Conservation (phyloP, 331 rosid genomes). For the Quercus lobata region DNA sequence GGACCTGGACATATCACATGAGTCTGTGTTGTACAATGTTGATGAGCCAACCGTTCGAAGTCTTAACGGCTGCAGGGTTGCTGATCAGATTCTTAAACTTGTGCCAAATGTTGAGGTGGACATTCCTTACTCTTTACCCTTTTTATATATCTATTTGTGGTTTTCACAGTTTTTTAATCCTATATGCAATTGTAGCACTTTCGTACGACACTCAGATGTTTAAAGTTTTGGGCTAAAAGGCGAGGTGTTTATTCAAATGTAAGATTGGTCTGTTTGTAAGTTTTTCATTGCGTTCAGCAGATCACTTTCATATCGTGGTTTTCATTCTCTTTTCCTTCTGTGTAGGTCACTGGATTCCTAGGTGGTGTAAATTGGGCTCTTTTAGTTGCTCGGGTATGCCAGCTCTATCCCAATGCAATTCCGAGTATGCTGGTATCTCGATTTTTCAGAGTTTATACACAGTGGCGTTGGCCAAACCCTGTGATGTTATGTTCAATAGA, state of each 20-base stretch:
- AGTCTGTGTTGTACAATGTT: constrained; percentile 64
- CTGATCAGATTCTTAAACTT: constrained; percentile 96
- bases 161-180: constrained; percentile 16
- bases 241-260: constrained; percentile 99
- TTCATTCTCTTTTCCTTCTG: constrained; percentile 10
- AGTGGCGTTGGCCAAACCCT: constrained; percentile 99
- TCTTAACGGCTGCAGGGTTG: constrained; percentile 97
- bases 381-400: constrained; percentile 93
- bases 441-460: constrained; percentile 95
- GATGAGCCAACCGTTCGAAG: constrained; percentile 97
- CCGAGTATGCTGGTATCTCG: constrained; percentile 96
- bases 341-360: constrained; percentile 96
- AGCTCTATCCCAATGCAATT: constrained; percentile 95
- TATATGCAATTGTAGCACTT: constrained; percentile 60
- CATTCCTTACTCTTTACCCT: constrained; percentile 9
- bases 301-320: not conserved
- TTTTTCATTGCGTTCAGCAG: constrained; percentile 1
- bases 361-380: constrained; percentile 99
- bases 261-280: constrained; percentile 26
- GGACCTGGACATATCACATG: constrained; percentile 87
- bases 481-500: constrained; percentile 89
- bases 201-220: constrained; percentile 77
- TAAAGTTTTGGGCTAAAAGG: constrained; percentile 94
- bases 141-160: constrained; percentile 1
- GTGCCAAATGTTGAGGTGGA: constrained; percentile 89